Conservation (phyloP, 176 grass and related monocot species). For the Otatea glauca region DNA sequence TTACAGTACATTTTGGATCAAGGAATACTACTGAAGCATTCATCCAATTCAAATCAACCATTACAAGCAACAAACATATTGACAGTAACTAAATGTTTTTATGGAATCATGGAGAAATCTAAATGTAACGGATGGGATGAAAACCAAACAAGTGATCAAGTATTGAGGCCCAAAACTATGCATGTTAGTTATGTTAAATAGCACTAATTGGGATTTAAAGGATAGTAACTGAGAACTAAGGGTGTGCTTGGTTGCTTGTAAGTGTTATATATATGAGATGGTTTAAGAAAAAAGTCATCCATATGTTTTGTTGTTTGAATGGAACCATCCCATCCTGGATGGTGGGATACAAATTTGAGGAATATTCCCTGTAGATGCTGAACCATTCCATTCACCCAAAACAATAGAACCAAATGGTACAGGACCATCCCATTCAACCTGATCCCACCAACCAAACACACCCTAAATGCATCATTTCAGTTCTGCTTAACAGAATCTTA, state of each 20-base stretch:
- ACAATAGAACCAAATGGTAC: too few species aligned
- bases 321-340: too few species aligned
- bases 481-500: not conserved
- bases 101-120: not conserved
- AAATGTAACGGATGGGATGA: not conserved
- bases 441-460: too few species aligned
- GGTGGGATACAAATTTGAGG: too few species aligned
- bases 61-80: not conserved
- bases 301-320: too few species aligned
- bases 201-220: not conserved
- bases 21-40: constrained; percentile 13
- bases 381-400: too few species aligned
- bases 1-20: constrained; percentile 27
- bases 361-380: too few species aligned
- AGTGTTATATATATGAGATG: too few species aligned
- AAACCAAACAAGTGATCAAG: not conserved
- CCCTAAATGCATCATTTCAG: constrained; percentile 5
- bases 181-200: not conserved
- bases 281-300: too few species aligned
- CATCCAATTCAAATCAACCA: constrained; percentile 20
- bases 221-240: constrained; percentile 1
- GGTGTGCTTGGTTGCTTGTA: too few species aligned
- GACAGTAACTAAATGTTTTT: not conserved
- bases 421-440: too few species aligned
- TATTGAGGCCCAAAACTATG: not conserved